Conservation (phyloP, 257 asterid species). For the Rehmannia glutinosa region DNA sequence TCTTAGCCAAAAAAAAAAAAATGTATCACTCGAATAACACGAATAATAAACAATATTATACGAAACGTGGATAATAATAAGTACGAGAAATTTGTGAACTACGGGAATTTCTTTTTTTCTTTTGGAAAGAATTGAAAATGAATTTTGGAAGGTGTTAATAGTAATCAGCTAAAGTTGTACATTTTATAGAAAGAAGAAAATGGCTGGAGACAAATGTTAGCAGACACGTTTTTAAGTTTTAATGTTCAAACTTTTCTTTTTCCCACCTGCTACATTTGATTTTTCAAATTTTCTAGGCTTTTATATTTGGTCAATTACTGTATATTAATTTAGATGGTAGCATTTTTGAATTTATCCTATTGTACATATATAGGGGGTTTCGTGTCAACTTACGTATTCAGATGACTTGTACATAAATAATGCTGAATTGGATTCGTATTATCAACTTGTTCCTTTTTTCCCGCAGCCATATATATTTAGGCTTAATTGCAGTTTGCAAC, state of each 20-base stretch:
- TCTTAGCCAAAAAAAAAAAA: not conserved
- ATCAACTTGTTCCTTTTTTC: not conserved
- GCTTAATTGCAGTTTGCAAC: no score
- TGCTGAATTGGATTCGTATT: slow-evolving; percentile 12
- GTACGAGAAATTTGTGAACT: not conserved
- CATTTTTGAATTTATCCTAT: not conserved
- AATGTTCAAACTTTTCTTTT: not conserved
- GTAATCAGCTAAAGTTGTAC: not conserved
- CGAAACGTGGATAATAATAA: not conserved
- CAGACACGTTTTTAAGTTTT: slow-evolving; percentile 24
- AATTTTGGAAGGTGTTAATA: not conserved
- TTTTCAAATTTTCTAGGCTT: not conserved
- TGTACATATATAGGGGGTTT: not conserved
- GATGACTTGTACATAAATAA: not conserved
- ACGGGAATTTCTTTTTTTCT: not conserved
- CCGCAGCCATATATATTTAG: no score
- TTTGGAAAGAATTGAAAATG: not conserved
- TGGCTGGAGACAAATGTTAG: no score
- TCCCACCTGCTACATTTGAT: slow-evolving; percentile 18
- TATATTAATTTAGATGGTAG: not conserved
- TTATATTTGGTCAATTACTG: not conserved
- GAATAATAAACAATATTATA: not conserved
- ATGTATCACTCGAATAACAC: not conserved
- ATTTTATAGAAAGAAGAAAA: slow-evolving; percentile 19
- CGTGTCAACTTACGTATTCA: not conserved